phyloP scores from a whole-genome alignment of 2,329 filamentous ascomycete genomes.

The Colletotrichum limetticola region DNA sequence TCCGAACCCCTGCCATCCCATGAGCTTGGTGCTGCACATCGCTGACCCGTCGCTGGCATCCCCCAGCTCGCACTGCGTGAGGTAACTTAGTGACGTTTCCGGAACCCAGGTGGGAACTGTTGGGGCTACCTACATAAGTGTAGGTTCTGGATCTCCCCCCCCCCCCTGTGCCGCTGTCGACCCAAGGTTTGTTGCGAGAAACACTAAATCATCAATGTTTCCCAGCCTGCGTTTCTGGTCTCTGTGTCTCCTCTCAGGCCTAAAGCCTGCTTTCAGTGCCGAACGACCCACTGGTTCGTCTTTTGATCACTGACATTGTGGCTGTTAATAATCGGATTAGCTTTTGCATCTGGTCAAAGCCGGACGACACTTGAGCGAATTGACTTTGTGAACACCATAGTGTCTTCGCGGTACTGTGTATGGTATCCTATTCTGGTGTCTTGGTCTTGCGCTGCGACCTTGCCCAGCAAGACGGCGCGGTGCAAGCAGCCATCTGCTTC shows the following conservation, averaged over 20 bases:
- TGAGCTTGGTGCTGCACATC: conserved; percentile 23
- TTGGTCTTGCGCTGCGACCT: conserved; percentile 5
- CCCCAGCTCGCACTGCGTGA: conserved; percentile 10
- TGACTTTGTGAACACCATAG: neutral
- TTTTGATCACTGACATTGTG: neutral
- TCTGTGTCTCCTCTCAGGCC: neutral
- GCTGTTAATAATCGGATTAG: neutral
- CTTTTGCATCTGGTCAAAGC: neutral
- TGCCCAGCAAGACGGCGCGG: neutral
- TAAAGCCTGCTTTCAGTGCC: neutral
- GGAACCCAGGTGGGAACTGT: conserved; percentile 3
- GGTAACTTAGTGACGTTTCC: conserved; percentile 27
- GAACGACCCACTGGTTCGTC: conserved; percentile 17
- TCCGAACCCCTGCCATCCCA: conserved; percentile 28
- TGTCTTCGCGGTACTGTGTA: neutral
- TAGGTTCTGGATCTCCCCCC: neutral
- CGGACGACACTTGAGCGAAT: neutral
- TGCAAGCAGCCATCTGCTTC: neutral
- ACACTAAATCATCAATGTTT: conserved; percentile 1
- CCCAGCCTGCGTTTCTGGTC: conserved; percentile 1
- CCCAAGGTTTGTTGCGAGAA: conserved; percentile 7
- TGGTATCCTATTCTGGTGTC: neutral
- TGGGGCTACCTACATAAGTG: neutral
- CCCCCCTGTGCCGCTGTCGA: neutral
- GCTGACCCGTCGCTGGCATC: conserved; percentile 26